Evolutionary conservation across 352 stramenopile species (phyloP), one percentile per base, ranked within the genome.

Genomic region (Phytophthora agathidicida): DNA sequence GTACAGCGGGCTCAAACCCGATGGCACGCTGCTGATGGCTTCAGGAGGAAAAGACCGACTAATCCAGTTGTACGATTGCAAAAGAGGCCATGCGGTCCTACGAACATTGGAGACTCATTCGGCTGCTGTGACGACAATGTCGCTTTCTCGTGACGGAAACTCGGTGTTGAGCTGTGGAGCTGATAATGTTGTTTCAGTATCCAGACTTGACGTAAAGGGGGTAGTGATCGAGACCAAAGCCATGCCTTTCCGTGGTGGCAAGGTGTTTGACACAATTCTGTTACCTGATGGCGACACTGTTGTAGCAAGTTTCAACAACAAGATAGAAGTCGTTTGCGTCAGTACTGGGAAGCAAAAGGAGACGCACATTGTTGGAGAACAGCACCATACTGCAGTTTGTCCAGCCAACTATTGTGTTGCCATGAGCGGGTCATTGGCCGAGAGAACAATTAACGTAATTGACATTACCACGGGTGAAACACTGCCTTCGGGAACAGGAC

Each of bases 381-480:
- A 93, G 36, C 80, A 90, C 24, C 83, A 75, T 14, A 63, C 92
- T 31, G 82, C 74, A 17, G 50, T 93, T 38, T 90, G 83, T 35
- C 82, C 86, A 0, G 83, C 72, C 11, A 81, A 78, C 22, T 86
- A 71, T 16, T 91, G 80, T 44, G 77, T 92, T 7, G 94, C 88
- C 7, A 79, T 96, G 54, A 92, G 88, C 41, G 85, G 83, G 1
- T 95, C 88, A 2, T 33, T 83, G 4, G 80, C 85, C 8, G 88
- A 97, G 42, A 96, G 90, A 62, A 89, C 63, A 14, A 92, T 98
- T 35, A 73, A 89, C n/a, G 36, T 98, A 1, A 64, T 96, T 2
- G 89, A 97, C 38, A 71, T 97, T 17, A 71, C 75, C 10, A 88
- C 71, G 7, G 88, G 91, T 6, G 79, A 95, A 32, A 86, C 82